A percentile compares a stretch with the other conserved stretches of the same genome.
phyloP scores from a whole-genome alignment of 2,329 filamentous ascomycete genomes.

The Fusarium hostae region DNA sequence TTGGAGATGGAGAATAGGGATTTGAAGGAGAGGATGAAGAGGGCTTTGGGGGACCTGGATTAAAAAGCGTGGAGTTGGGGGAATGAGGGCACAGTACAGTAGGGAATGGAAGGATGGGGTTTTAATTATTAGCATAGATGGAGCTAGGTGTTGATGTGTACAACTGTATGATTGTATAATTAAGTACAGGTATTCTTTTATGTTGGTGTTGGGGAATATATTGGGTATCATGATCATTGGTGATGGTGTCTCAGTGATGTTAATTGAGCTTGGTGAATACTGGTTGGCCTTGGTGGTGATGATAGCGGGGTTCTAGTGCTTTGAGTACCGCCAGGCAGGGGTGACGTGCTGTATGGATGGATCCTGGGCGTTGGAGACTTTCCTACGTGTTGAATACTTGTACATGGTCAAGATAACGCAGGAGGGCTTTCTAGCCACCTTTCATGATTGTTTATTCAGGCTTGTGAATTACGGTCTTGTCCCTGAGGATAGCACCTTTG shows the following conservation, averaged over 20 bases:
- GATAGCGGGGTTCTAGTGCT: background rate
- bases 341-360: background rate
- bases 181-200: conserved; percentile 23
- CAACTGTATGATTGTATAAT: background rate
- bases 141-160: conserved; percentile 40
- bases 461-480: background rate
- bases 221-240: conserved; percentile 8
- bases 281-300: background rate
- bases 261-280: no score
- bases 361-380: background rate
- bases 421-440: no score
- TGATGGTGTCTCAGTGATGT: background rate
- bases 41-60: conserved; percentile 45
- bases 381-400: no score
- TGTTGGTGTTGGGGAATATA: conserved; percentile 1
- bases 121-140: conserved; percentile 23
- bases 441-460: no score
- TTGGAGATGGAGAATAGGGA: conserved; percentile 79
- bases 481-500: fast-evolving
- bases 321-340: no score
- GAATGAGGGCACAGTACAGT: conserved; percentile 5
- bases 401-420: no score
- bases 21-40: conserved; percentile 70
- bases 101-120: background rate
- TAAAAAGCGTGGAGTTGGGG: conserved; percentile 29